Base-by-base conservation (phyloP, 257 asterid genomes). In the Handroanthus guayacan region DNA sequence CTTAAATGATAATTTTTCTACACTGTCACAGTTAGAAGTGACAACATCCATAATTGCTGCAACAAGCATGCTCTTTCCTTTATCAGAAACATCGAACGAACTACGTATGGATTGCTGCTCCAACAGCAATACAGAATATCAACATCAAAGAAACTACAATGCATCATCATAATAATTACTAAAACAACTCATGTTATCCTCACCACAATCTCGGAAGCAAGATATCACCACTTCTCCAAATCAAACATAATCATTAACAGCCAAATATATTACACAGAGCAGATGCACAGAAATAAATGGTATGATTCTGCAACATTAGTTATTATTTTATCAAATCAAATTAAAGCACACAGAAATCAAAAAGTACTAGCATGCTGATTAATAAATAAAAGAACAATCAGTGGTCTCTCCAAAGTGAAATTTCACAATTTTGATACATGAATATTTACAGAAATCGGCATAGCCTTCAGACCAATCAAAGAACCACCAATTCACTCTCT, bases 21-120 rank as follows among this genome's bases (percentile, higher is more conserved):
- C 88, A 71, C 83, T 88, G 36, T 89, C 97, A 82, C 97, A 89
- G 76, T 89, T 86, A 75, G 98, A 91, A 70, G 98, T 95, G 70
- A 95, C 94, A 52, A 95, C 84, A 83, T 95, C 99, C 99, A 95
- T 93, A 70, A 95, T 91, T 62, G 99, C 97, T 58, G 98, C 97
- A 58, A 95, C 93, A 73, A 95, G 99, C 99, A 95, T 95, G 91
- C 99, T 95, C 93, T 96, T 93, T 82, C 99, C 99, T 90, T 84
- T 90, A 78, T 91, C 94, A 67, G 92, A 86, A 81, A 84, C 84
- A 88, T 83, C 85, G 62, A 91, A 90, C 80, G 99, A 91, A 86
- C 91, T 91, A 81, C 77, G 93, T 79, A 87, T 73, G 60, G 89
- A 66, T 81, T 89, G 82, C 99, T 95, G 97, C 85, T 86, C 79